A percentile compares a stretch with the other conserved stretches of the same genome.
Evolutionary conservation across 768 basidiomycete species (phyloP).

Genomic region (Russula sp.): DNA sequence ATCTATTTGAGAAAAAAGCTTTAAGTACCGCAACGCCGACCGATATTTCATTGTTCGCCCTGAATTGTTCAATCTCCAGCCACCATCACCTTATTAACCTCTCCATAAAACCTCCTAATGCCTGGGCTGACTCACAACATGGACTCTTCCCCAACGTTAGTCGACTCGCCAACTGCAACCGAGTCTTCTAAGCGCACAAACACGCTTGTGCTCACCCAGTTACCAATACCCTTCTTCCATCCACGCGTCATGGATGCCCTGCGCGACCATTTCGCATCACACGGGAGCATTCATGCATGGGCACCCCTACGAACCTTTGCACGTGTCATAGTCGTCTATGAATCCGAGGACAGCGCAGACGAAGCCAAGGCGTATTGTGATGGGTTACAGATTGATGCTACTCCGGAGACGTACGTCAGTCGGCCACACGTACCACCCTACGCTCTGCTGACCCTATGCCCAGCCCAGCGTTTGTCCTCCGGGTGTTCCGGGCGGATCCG

Average conservation of each 20-base stretch:
- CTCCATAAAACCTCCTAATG: not conserved
- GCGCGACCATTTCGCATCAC: slow-evolving; percentile 62
- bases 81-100: not conserved
- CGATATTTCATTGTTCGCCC: not conserved
- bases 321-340: slow-evolving; percentile 78
- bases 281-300: slow-evolving; percentile 87
- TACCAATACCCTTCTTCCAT: slow-evolving; percentile 76
- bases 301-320: slow-evolving; percentile 78
- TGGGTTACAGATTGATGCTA: slow-evolving; percentile 52
- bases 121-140: slow-evolving; percentile 16
- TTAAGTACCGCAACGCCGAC: not conserved
- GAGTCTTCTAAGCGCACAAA: slow-evolving; percentile 51
- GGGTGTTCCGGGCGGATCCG: slow-evolving; percentile 70
- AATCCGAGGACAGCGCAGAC: slow-evolving; percentile 55
- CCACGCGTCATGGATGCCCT: slow-evolving; percentile 61
- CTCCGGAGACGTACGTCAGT: slow-evolving; percentile 42
- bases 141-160: slow-evolving; percentile 5
- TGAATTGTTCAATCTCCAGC: not conserved
- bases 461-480: slow-evolving; percentile 47
- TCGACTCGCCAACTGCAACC: slow-evolving; percentile 2
- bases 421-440: not conserved
- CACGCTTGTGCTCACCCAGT: slow-evolving; percentile 72
- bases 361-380: slow-evolving; percentile 61
- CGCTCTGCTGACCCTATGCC: not conserved
- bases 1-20: not conserved